Evolutionary conservation across 176 grass and related monocot species (phyloP).

Genomic region (Juncus effusus): DNA sequence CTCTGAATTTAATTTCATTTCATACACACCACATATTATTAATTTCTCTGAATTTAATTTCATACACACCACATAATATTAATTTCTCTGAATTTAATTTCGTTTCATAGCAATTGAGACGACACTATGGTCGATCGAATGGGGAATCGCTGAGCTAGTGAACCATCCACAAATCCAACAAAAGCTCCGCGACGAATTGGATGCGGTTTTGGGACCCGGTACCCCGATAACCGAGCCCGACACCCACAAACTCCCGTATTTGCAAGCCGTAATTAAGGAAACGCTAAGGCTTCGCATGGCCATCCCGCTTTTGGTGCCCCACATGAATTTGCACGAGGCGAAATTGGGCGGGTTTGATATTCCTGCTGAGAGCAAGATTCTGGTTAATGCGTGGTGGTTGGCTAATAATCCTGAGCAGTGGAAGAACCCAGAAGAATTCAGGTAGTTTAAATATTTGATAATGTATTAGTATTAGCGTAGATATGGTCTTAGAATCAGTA

Average conservation of each 20-base stretch:
- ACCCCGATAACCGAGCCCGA: constrained; percentile 64
- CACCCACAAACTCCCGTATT: constrained; percentile 58
- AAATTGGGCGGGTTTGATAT: constrained; percentile 68
- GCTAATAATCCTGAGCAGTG: constrained; percentile 65
- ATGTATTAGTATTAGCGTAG: too few species aligned
- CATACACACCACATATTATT: neutral
- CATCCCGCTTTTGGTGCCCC: constrained; percentile 69
- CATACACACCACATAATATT: too few species aligned
- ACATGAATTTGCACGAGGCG: constrained; percentile 84
- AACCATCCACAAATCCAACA: constrained; percentile 43
- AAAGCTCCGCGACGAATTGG: constrained; percentile 59
- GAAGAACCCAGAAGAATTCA: constrained; percentile 57
- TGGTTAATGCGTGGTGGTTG: constrained; percentile 78
- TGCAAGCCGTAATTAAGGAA: constrained; percentile 81
- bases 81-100: neutral
- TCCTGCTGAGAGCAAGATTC: constrained; percentile 76
- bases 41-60: too few species aligned
- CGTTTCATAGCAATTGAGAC: constrained; percentile 36
- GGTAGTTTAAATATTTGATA: too few species aligned
- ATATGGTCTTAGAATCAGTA: too few species aligned
- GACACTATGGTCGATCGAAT: constrained; percentile 40
- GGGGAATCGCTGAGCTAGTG: constrained; percentile 40
- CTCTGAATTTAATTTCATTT: neutral
- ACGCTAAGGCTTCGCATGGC: constrained; percentile 74
- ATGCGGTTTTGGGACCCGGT: constrained; percentile 38